Conservation (phyloP, 1,284 basidiomycete species). For the Entoloma clypeatum region DNA sequence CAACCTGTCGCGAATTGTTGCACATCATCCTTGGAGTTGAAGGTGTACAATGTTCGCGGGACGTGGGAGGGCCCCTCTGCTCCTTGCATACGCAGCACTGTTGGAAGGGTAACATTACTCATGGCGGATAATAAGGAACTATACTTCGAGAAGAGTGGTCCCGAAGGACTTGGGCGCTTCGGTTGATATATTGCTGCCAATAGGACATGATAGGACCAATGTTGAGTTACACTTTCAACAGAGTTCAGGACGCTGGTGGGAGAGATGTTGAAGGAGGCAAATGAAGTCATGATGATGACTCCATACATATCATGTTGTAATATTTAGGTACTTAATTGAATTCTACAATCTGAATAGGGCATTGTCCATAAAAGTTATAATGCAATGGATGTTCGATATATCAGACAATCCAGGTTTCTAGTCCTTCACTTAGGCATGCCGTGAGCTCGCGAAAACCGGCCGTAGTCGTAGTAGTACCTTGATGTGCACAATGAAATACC, state of each 20-base stretch:
- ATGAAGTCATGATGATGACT: not conserved
- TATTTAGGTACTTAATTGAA: no score
- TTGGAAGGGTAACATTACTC: not conserved
- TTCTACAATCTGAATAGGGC: no score
- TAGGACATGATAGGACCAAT: slow-evolving; percentile 25
- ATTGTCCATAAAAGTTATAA: no score
- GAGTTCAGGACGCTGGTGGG: no score
- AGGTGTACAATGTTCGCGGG: slow-evolving; percentile 59
- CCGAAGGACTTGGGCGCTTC: slow-evolving; percentile 32
- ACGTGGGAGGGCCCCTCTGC: slow-evolving; percentile 52
- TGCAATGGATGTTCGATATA: no score
- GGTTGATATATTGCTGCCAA: slow-evolving; percentile 33
- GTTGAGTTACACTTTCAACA: no score
- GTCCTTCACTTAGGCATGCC: no score
- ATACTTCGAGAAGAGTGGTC: slow-evolving; percentile 33
- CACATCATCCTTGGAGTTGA: slow-evolving; percentile 58
- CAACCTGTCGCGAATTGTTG: slow-evolving; percentile 70
- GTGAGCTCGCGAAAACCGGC: no score
- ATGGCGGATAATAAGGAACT: not conserved
- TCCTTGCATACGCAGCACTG: slow-evolving; percentile 74
- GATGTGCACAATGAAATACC: no score
- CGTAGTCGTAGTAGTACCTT: no score
- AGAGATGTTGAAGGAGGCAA: slow-evolving; percentile 12
- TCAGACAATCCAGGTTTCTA: no score
- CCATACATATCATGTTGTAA: no score